A percentile compares a stretch with the other conserved stretches of the same genome.
Conservation (phyloP, 1,139 yeast genomes). For the Ogataea hybrid region DNA sequence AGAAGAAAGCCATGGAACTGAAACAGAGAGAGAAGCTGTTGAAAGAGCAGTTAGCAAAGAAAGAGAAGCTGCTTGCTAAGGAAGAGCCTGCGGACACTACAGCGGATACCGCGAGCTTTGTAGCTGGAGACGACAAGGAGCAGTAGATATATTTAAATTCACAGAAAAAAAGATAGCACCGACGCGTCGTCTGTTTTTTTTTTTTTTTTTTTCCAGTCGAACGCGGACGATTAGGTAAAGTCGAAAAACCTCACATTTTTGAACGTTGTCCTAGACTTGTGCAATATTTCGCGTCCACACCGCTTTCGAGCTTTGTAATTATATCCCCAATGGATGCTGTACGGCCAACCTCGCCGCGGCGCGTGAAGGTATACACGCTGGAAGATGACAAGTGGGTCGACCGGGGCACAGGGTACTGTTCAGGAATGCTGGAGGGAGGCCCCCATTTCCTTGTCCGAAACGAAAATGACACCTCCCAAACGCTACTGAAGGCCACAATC, state of each 20-base stretch:
- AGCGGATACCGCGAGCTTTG: constrained; percentile 15
- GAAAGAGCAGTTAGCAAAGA: constrained; percentile 36
- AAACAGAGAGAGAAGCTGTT: constrained; percentile 61
- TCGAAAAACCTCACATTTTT: constrained; percentile 2
- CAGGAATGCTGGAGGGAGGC: constrained; percentile 55
- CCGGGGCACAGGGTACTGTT: constrained; percentile 89
- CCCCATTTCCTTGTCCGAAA: constrained; percentile 73
- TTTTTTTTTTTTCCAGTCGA: not conserved
- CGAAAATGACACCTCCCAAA: constrained; percentile 60
- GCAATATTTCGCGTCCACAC: not conserved
- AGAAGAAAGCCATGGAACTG: constrained; percentile 70
- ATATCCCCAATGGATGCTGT: constrained; percentile 15
- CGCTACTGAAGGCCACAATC: constrained; percentile 62
- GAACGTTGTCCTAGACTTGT: not conserved
- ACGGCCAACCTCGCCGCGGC: constrained; percentile 47
- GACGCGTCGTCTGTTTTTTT: constrained; percentile 5
- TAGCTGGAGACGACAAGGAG: constrained; percentile 17
- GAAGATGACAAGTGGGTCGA: constrained; percentile 88
- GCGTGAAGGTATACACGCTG: constrained; percentile 86
- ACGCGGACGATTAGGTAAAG: constrained; percentile 4
- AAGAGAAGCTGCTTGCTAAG: constrained; percentile 10
- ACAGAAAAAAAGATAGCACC: not conserved
- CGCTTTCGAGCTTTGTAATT: constrained; percentile 1
- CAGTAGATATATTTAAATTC: not conserved
- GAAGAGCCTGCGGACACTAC: constrained; percentile 8